Conservation (phyloP, 1,284 basidiomycete genomes). For the Xanthoconium separans region DNA sequence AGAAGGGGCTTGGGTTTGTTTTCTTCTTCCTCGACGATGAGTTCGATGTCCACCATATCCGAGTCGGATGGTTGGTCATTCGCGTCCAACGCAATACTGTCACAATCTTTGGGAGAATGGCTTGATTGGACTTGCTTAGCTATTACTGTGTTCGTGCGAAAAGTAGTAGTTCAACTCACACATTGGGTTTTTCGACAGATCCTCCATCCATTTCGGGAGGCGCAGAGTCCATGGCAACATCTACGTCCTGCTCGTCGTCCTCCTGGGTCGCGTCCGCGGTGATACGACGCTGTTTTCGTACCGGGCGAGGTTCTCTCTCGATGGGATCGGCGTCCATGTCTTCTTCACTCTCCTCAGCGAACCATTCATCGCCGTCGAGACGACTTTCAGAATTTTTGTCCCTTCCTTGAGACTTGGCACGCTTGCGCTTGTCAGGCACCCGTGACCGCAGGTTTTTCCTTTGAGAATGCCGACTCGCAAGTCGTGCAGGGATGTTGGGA, state of each 20-base stretch:
- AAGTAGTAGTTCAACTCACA: constrained; percentile 9
- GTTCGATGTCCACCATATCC: constrained; percentile 12
- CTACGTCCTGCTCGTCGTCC: constrained; percentile 23
- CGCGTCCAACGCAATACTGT: neutral
- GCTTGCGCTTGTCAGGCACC: constrained; percentile 38
- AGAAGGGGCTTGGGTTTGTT: constrained; percentile 70
- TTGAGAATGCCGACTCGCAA: constrained; percentile 11
- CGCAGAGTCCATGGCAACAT: constrained; percentile 18
- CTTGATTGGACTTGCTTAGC: constrained; percentile 6
- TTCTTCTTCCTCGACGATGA: constrained; percentile 53
- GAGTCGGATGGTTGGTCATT: constrained; percentile 7
- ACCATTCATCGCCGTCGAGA: constrained; percentile 27
- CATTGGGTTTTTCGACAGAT: neutral
- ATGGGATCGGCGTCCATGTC: constrained; percentile 7
- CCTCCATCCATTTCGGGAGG: neutral
- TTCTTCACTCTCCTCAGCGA: constrained; percentile 26
- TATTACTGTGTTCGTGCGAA: neutral
- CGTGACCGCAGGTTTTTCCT: constrained; percentile 22
- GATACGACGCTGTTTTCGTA: constrained; percentile 28
- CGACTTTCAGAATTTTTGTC: constrained; percentile 30
- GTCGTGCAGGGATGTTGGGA: constrained; percentile 1
- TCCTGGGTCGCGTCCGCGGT: constrained; percentile 21
- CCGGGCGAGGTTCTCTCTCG: constrained; percentile 21
- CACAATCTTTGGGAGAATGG: neutral
- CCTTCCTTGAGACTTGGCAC: constrained; percentile 45